A percentile compares a stretch with the other conserved stretches of the same genome.
Conservation (phyloP, 768 basidiomycete species). For the Tulasnella sp. region DNA sequence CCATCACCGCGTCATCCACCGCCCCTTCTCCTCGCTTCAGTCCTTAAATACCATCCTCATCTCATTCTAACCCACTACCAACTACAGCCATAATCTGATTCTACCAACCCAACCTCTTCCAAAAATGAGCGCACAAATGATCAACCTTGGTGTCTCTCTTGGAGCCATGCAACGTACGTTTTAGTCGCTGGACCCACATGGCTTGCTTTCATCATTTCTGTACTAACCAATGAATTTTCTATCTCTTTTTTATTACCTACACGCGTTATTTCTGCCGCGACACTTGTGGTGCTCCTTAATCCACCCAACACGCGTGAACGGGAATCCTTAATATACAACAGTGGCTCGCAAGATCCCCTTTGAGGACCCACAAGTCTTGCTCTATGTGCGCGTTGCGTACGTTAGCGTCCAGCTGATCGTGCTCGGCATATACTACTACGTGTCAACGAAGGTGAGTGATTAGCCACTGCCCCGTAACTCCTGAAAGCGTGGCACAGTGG, state of each 20-base stretch:
- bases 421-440: constrained; percentile 68
- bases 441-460: constrained; percentile 53
- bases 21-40: neutral
- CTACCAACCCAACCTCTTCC: neutral
- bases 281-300: no score
- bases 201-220: neutral
- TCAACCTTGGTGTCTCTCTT: constrained; percentile 81
- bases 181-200: neutral
- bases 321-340: constrained; percentile 24
- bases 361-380: constrained; percentile 72
- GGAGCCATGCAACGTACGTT: constrained; percentile 78
- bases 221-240: neutral
- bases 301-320: no score
- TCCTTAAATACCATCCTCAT: neutral
- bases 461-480: constrained; percentile 9
- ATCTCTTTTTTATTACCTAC: no score
- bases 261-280: no score
- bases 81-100: neutral
- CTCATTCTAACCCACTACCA: neutral
- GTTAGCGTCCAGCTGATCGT: constrained; percentile 59
- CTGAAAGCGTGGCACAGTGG: no score
- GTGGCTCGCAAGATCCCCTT: constrained; percentile 88
- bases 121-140: constrained; percentile 62
- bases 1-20: neutral
- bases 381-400: constrained; percentile 77